Evolutionary conservation across 2,329 filamentous ascomycete species (phyloP), one percentile per base, ranked within the genome.

Genomic region (Xenosphaeropsis pyriputrescens): DNA sequence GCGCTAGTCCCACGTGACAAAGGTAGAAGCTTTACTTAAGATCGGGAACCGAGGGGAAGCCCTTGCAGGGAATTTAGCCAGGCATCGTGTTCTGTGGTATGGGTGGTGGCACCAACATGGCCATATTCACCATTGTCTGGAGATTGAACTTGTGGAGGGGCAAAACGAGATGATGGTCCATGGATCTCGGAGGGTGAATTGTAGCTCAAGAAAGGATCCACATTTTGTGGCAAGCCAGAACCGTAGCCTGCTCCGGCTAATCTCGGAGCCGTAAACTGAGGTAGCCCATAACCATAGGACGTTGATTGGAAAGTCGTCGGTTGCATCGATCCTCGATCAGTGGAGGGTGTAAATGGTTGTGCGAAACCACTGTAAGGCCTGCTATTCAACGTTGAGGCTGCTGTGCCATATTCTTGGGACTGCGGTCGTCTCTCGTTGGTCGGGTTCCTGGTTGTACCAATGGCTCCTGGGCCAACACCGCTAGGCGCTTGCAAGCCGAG

Each of bases 401-500:
- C 39, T 16, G 47, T 30, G 35, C 47, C 44, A 30, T 64, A 59
- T 29, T 50, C 35, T 29, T 53, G 52, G 26, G 59, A 58, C 38
- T 61, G 61, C 34, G 60, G 54, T 37, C 62, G 62, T 57, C 62
- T 37, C 44, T 49, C 45, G 50, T 49, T 36, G 47, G 42, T 52
- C 57, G 63, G 32, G 55, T 54, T 35, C 55, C 57, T 40, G 40
- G 63, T 65, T 7, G 69, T 65, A 34, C 68, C 70, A n/a, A 83
- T 69, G 17, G 75, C 74, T 17, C 76, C 78, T 7, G 75, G 74
- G 0, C 75, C 73, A 47, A 81, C 68, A 18, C 72, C 72, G 44
- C 75, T 78, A 2, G 79, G 75, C 2, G 78, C 75, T 54, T 79
- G 77, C 16, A 86, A 64, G 18, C 80, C 80, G 35, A 84, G 65